Conservation (phyloP, 169 alveolate species). For the Babesia bovis region DNA sequence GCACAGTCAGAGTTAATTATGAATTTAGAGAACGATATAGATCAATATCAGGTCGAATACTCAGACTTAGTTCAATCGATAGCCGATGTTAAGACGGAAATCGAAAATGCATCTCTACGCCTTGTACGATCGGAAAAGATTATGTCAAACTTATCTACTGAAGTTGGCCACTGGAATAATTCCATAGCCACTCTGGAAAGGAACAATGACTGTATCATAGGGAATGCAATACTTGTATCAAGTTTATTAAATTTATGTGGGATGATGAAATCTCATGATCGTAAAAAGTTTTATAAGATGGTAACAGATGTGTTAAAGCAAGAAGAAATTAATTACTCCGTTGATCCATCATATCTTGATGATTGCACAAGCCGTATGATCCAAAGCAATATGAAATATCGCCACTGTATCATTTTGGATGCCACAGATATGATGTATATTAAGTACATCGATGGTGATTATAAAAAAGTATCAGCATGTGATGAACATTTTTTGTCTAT, state of each 20-base stretch:
- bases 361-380: conserved; percentile 80
- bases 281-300: background rate
- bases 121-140: conserved; percentile 89
- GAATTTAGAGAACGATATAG: conserved; percentile 86
- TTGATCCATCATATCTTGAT: conserved; percentile 94
- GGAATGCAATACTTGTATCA: conserved; percentile 93
- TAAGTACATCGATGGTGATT: conserved; percentile 85
- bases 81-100: conserved; percentile 88
- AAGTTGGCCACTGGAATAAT: conserved; percentile 91
- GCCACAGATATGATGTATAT: conserved; percentile 94
- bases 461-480: conserved; percentile 90
- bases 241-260: conserved; percentile 39
- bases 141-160: conserved; percentile 85
- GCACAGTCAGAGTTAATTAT: conserved; percentile 76
- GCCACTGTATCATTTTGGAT: conserved; percentile 85
- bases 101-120: conserved; percentile 89
- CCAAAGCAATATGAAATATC: conserved; percentile 4
- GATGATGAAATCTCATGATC: background rate
- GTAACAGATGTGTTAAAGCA: background rate
- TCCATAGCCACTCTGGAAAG: conserved; percentile 75
- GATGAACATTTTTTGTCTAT: conserved; percentile 96
- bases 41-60: conserved; percentile 90
- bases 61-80: conserved; percentile 91
- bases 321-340: conserved; percentile 76
- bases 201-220: conserved; percentile 80